Percentiles rank a stretch among this genome's conserved stretches.
These are phyloP conservation scores for Cladorrhinum samala DNA, from an alignment of 495 filamentous ascomycete species.

Conservation along the genomic window DNA sequence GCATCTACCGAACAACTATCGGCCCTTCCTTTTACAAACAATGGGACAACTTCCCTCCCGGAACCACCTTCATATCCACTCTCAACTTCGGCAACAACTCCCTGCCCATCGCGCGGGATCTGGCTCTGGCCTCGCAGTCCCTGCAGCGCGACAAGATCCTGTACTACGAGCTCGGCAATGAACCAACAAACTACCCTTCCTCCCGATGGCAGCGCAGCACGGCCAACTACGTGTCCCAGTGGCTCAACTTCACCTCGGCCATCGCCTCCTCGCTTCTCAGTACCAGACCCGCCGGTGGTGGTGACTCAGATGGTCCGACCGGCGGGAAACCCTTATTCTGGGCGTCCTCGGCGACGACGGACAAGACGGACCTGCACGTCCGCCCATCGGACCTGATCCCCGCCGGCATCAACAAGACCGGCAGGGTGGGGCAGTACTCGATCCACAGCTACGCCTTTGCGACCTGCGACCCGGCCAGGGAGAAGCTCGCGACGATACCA, in stretches of 20 bases:
- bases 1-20: conserved; percentile 18
- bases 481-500: conserved; percentile 19
- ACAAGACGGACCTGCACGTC: conserved; percentile 15
- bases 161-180: conserved; percentile 23
- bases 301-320: no score
- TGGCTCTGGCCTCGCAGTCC: conserved; percentile 13
- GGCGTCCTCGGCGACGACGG: conserved; percentile 18
- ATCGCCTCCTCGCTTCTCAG: conserved; percentile 5
- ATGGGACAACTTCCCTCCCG: conserved; percentile 19
- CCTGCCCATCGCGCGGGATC: conserved; percentile 9
- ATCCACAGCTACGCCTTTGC: conserved; percentile 30
- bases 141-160: conserved; percentile 15
- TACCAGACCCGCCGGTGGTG: no score
- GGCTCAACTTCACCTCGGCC: conserved; percentile 10
- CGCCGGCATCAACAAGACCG: conserved; percentile 18
- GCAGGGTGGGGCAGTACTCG: conserved; percentile 23
- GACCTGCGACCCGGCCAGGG: conserved; percentile 25
- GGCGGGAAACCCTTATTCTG: conserved; percentile 12
- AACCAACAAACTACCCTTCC: conserved; percentile 21
- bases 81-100: conserved; percentile 23
- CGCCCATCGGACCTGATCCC: conserved; percentile 20
- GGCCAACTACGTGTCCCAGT: conserved; percentile 15
- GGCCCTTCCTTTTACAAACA: conserved; percentile 17
- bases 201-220: conserved; percentile 17
- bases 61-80: conserved; percentile 18